These are phyloP conservation scores for Suhomyces canberraensis DNA, from an alignment of 805 yeast genomes.

Conservation along the genomic window DNA sequence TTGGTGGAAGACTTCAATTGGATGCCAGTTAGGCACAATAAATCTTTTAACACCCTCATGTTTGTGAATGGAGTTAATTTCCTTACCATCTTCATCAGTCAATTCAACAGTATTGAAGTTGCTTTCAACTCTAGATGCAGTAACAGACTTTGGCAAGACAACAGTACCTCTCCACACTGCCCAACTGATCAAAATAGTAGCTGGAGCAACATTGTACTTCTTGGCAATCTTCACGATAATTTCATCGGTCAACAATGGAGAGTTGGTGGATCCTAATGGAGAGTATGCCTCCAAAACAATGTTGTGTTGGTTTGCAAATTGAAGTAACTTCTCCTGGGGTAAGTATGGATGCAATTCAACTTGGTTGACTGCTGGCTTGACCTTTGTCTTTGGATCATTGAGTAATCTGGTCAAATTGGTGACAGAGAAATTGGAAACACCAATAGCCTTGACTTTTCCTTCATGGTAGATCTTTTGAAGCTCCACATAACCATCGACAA, in stretches of 20 bases:
- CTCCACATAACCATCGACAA: slow-evolving; percentile 31
- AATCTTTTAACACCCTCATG: slow-evolving; percentile 18
- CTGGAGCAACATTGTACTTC: slow-evolving; percentile 30
- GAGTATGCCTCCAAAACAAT: slow-evolving; percentile 25
- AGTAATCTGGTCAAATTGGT: slow-evolving; percentile 26
- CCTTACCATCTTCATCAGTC: slow-evolving; percentile 33
- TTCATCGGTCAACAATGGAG: slow-evolving; percentile 36
- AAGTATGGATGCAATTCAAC: slow-evolving; percentile 36
- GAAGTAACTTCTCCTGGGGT: slow-evolving; percentile 21
- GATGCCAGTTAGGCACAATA: slow-evolving; percentile 34
- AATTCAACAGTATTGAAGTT: slow-evolving; percentile 35
- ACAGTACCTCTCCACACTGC: slow-evolving; percentile 36
- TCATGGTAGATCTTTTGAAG: slow-evolving; percentile 25
- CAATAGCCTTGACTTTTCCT: slow-evolving; percentile 29
- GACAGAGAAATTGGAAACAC: slow-evolving; percentile 34
- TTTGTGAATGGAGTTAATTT: slow-evolving; percentile 4
- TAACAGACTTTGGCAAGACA: slow-evolving; percentile 39
- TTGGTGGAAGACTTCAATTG: slow-evolving; percentile 26
- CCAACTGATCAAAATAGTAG: slow-evolving; percentile 38
- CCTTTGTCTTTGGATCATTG: slow-evolving; percentile 15
- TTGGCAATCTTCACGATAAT: slow-evolving; percentile 25
- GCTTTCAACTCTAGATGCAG: slow-evolving; percentile 26
- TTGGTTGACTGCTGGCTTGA: slow-evolving; percentile 32
- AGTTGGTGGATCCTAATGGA: slow-evolving; percentile 34
- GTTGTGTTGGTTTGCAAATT: slow-evolving; percentile 11